Conservation (phyloP, 225 moss, liverwort and hornwort genomes). For the Takakia lepidozioides region DNA sequence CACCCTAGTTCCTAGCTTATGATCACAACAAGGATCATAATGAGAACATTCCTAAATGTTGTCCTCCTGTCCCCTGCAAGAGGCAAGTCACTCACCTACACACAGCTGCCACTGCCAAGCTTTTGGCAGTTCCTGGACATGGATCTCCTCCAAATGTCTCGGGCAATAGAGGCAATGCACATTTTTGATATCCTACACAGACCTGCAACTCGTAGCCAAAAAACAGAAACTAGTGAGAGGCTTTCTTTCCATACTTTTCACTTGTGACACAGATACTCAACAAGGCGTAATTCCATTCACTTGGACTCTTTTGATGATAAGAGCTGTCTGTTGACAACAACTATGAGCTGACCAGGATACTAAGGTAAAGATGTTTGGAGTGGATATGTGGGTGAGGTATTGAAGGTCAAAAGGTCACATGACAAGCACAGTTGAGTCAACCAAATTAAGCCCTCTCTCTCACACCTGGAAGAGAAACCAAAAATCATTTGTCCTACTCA, state of each 20-base stretch:
- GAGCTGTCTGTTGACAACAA: too few relatives aligned
- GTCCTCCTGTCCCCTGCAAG: too few relatives aligned
- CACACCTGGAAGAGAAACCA: too few relatives aligned
- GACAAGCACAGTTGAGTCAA: background rate
- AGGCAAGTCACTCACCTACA: slow-evolving; percentile 10
- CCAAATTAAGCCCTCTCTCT: too few relatives aligned
- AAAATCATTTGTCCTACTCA: slow-evolving; percentile 1
- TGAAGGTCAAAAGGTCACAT: background rate
- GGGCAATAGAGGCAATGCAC: slow-evolving; percentile 40
- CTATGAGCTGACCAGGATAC: too few relatives aligned
- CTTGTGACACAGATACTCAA: background rate
- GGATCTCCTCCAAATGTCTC: slow-evolving; percentile 54
- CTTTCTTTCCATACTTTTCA: background rate
- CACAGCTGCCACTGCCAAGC: slow-evolving; percentile 57
- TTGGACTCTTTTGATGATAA: too few relatives aligned
- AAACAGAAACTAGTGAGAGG: background rate
- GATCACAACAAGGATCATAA: too few relatives aligned
- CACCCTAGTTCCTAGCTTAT: too few relatives aligned
- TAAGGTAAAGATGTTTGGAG: too few relatives aligned
- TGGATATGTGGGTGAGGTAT: background rate
- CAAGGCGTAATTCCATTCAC: too few relatives aligned
- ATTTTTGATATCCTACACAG: slow-evolving; percentile 61
- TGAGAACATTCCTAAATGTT: too few relatives aligned
- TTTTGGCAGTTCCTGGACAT: slow-evolving; percentile 49
- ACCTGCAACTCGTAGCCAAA: slow-evolving; percentile 21